phyloP scores from a whole-genome alignment of 768 basidiomycete species.

The Lentinula raphanica region DNA sequence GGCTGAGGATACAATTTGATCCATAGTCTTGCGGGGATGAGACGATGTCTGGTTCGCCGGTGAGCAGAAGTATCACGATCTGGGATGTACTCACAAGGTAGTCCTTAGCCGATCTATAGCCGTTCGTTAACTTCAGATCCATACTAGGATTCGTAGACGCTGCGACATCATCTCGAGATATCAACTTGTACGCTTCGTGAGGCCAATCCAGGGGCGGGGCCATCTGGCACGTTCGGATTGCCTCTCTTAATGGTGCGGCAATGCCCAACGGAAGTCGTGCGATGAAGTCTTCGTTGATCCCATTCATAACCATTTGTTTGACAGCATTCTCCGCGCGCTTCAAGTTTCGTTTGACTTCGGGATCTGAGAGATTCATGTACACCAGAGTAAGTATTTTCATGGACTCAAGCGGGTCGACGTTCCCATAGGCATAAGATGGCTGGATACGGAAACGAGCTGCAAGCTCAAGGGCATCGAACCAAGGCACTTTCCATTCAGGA shows the following conservation, averaged over 20 bases:
- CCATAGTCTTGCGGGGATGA: constrained; percentile 45
- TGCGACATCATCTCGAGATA: constrained; percentile 73
- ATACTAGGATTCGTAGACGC: constrained; percentile 48
- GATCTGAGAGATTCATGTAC: constrained; percentile 58
- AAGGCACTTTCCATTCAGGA: constrained; percentile 62
- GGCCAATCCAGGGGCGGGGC: constrained; percentile 75
- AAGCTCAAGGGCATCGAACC: constrained; percentile 43
- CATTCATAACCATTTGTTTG: constrained; percentile 44
- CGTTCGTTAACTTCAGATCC: constrained; percentile 38
- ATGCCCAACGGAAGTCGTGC: constrained; percentile 62
- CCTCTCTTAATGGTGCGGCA: constrained; percentile 77
- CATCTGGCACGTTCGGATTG: constrained; percentile 76
- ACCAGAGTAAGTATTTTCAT: constrained; percentile 49
- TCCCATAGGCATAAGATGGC: constrained; percentile 59
- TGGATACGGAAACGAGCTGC: constrained; percentile 43
- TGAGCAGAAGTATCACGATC: constrained; percentile 7
- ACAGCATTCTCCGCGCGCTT: constrained; percentile 67
- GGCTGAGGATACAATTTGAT: constrained; percentile 44
- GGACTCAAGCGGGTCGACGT: constrained; percentile 50
- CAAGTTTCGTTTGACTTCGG: constrained; percentile 41
- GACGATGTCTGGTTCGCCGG: constrained; percentile 39
- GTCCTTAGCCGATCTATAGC: constrained; percentile 54
- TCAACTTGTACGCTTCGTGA: constrained; percentile 56
- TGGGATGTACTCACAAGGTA: constrained; percentile 40
- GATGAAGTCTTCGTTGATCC: constrained; percentile 38